Conservation (phyloP, 2,329 filamentous ascomycete species). For the Torrubiellomyces zombiae region DNA sequence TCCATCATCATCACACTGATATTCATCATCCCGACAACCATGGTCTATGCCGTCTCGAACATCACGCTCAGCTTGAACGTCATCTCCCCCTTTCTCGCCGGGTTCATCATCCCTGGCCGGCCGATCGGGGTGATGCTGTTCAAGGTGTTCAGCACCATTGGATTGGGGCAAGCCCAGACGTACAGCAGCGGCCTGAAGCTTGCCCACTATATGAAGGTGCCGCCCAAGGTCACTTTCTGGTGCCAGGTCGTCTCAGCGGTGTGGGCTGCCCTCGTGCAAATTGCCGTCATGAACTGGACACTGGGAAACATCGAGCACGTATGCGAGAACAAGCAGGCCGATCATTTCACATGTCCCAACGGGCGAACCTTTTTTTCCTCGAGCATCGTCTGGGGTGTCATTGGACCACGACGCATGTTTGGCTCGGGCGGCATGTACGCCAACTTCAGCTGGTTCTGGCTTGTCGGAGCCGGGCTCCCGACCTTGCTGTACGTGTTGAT, state of each 20-base stretch:
- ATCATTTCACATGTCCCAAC: constrained; percentile 21
- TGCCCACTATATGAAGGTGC: constrained; percentile 32
- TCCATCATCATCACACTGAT: constrained; percentile 10
- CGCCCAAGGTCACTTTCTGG: constrained; percentile 18
- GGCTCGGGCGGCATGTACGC: constrained; percentile 33
- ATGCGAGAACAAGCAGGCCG: constrained; percentile 17
- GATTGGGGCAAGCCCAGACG: constrained; percentile 23
- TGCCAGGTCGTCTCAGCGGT: constrained; percentile 24
- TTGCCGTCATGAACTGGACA: constrained; percentile 27
- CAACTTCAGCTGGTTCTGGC: constrained; percentile 33
- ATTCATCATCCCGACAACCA: constrained; percentile 10
- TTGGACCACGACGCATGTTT: constrained; percentile 39
- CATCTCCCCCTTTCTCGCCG: constrained; percentile 19
- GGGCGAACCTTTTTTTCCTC: constrained; percentile 30
- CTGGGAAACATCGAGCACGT: constrained; percentile 29
- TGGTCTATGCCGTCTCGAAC: constrained; percentile 18
- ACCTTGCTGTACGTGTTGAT: constrained; percentile 27
- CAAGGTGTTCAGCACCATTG: constrained; percentile 11
- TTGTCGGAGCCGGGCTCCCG: constrained; percentile 31
- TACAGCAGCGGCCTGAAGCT: constrained; percentile 32
- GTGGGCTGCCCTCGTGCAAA: constrained; percentile 20
- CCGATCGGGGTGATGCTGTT: constrained; percentile 12
- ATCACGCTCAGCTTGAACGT: constrained; percentile 22
- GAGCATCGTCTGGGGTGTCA: constrained; percentile 39
- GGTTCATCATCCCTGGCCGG: constrained; percentile 10